phyloP scores from a whole-genome alignment of 495 filamentous ascomycete species.

The Xylaria grammica region DNA sequence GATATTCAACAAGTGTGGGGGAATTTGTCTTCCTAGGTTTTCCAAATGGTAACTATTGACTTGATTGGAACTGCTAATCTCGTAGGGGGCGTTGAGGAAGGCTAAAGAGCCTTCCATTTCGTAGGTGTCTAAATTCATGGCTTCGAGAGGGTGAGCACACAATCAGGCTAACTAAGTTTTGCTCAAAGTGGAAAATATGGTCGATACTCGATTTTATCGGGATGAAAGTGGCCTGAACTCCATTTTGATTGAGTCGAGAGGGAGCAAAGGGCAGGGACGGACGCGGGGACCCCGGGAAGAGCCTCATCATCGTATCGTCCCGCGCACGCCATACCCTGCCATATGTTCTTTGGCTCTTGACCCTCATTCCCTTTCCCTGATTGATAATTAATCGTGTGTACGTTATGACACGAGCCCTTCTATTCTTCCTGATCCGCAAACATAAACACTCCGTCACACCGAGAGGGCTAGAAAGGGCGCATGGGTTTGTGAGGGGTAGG shows the following conservation, averaged over 20 bases:
- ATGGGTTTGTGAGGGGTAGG: background rate
- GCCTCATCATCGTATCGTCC: background rate
- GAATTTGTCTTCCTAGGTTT: background rate
- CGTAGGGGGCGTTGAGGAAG: background rate
- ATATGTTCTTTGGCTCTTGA: background rate
- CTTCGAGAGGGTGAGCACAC: background rate
- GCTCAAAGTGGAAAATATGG: too few species aligned
- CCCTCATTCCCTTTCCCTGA: background rate
- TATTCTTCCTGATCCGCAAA: background rate
- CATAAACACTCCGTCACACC: background rate
- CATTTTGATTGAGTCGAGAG: constrained; percentile 1
- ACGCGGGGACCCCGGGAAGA: background rate
- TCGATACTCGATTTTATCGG: too few species aligned
- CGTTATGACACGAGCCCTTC: background rate
- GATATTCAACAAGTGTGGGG: background rate
- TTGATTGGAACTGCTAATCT: background rate
- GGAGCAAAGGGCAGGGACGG: constrained; percentile 6
- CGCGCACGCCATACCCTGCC: background rate
- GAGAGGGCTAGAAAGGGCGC: constrained; percentile 4
- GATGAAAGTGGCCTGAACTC: background rate
- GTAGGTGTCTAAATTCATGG: background rate
- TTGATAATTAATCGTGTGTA: background rate
- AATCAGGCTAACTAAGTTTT: too few species aligned
- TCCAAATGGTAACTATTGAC: background rate
- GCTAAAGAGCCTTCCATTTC: background rate